These are phyloP conservation scores for Nasturtium officinale DNA, from an alignment of 345 rosid genomes.

Conservation along the genomic window DNA sequence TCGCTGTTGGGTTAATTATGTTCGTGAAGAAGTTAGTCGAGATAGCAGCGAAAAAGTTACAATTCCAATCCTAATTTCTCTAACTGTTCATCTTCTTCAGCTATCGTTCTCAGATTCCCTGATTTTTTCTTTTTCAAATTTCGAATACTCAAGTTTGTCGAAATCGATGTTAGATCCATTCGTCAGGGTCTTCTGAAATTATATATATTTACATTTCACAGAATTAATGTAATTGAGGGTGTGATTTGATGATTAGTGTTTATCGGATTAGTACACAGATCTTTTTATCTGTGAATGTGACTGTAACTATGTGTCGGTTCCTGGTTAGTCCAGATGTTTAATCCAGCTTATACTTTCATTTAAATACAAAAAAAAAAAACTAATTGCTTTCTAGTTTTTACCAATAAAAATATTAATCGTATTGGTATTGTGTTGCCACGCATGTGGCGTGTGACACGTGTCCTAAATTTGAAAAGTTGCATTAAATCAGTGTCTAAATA, in stretches of 20 bases:
- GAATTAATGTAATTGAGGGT: too few species aligned
- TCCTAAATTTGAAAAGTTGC: conserved; percentile 15
- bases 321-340: conserved; percentile 33
- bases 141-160: neutral
- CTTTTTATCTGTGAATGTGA: conserved; percentile 28
- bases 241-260: neutral
- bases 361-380: too few species aligned
- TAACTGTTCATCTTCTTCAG: too few species aligned
- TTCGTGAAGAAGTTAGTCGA: conserved; percentile 46
- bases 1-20: conserved; percentile 22
- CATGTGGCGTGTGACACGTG: conserved; percentile 23
- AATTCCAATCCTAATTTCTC: too few species aligned
- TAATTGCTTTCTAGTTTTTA: too few species aligned
- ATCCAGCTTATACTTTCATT: neutral
- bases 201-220: too few species aligned
- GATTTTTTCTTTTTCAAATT: too few species aligned
- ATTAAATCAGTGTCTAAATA: conserved; percentile 15
- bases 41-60: conserved; percentile 43
- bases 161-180: conserved; percentile 38
- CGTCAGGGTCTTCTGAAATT: too few species aligned
- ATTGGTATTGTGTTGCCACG: too few species aligned
- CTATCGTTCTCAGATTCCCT: too few species aligned
- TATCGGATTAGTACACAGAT: conserved; percentile 29
- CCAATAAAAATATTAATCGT: too few species aligned
- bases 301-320: conserved; percentile 31